Evolutionary conservation across 202 grass and related monocot genomes (phyloP), one percentile per base, ranked within the genome.

Genomic region (Panicum hallii): DNA sequence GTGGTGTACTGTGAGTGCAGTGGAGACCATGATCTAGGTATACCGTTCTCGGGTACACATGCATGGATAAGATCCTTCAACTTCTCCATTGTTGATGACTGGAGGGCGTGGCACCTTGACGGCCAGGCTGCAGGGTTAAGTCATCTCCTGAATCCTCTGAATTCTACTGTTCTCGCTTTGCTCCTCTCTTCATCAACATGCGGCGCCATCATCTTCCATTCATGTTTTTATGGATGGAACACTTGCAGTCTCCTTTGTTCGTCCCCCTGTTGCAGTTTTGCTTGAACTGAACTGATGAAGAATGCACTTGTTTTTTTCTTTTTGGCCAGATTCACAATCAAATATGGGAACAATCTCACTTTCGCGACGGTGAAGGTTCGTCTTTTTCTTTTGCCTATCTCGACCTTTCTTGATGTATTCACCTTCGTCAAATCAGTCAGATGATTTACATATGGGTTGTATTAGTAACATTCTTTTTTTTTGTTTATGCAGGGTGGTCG

Each of bases 331-430:
- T 93, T 87, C 80, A 89, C 90, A 14, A 80, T 88, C 5, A 57
- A 26, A 14, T 93, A 89, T 56, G 55, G 49, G 2, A 89, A 92
- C 23, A 87, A 87, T 28, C 47, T 91, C 34, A 96, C 90, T 7
- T 95, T 89, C 62, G 90, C 90, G 17, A 95, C 93, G 15, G 11
- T 96, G 67, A 91, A 93, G 84, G 88, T 89, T 52, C 13, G 30
- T 10, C 48, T 50, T 50, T 14, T 50, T 50, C 26, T 50, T 5
- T 49, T 10, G 12, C 4, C 48, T 38, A 38, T 38, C 36, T 38
- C 36, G 3, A 10, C 10, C 3, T 50, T 50, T 50, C 12, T 50
- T 15, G 12, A 15, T 50, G 13, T 50, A 50, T 15, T 50, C 13
- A 15, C 48, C 11, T 50, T 50, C 48, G 13, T 50, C 11, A 50